Evolutionary conservation across 345 rosid species (phyloP).

Genomic region (Leavenworthia alabamica): DNA sequence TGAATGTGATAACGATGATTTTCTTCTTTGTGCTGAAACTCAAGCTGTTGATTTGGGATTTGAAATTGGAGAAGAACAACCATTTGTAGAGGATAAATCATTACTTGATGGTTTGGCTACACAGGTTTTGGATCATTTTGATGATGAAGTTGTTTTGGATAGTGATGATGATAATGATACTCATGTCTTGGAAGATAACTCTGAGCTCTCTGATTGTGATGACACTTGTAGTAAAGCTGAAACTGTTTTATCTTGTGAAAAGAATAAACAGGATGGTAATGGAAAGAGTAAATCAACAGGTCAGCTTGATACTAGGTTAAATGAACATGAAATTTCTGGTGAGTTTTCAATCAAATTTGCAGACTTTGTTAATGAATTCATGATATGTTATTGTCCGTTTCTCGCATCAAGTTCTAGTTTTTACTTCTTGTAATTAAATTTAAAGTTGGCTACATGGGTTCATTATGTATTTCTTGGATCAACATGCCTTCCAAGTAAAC

Average conservation of each 20-base stretch:
- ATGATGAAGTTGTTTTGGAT: slow-evolving; percentile 20
- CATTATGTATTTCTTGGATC: slow-evolving; percentile 20
- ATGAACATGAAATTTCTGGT: slow-evolving; percentile 36
- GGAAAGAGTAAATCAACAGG: slow-evolving; percentile 19
- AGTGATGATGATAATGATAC: slow-evolving; percentile 48
- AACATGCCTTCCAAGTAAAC: background rate
- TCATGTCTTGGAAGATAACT: slow-evolving; percentile 36
- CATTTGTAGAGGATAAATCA: slow-evolving; percentile 10
- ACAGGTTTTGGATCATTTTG: slow-evolving; percentile 22
- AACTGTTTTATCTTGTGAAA: slow-evolving; percentile 20
- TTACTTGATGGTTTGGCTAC: slow-evolving; percentile 29
- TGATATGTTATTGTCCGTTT: background rate
- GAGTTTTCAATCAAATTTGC: slow-evolving; percentile 11
- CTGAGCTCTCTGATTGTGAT: slow-evolving; percentile 32
- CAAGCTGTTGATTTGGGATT: slow-evolving; percentile 31
- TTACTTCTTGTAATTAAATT: background rate
- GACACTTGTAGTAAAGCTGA: slow-evolving; percentile 23
- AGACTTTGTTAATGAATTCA: background rate
- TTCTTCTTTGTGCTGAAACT: slow-evolving; percentile 33
- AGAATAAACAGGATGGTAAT: slow-evolving; percentile 9
- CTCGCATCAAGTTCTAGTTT: background rate
- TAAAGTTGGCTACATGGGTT: background rate
- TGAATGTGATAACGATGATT: slow-evolving; percentile 25
- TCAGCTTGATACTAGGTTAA: slow-evolving; percentile 8
- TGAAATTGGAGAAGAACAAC: slow-evolving; percentile 25